phyloP scores from a whole-genome alignment of 169 alveolate species.

The Miamiensis avidus region DNA sequence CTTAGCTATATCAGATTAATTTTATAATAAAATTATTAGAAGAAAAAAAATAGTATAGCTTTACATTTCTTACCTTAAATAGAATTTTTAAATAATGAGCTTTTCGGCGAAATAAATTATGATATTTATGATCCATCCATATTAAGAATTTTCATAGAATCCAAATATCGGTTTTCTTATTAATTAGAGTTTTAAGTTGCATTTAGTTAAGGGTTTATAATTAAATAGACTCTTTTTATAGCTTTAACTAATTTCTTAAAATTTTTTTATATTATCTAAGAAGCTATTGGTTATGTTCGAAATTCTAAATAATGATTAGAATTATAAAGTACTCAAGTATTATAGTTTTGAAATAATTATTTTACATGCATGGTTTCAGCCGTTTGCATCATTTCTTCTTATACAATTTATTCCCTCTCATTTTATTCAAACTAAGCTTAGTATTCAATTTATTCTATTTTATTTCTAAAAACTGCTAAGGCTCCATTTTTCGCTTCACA shows the following conservation, averaged over 20 bases:
- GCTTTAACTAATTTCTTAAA: background rate
- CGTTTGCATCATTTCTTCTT: background rate
- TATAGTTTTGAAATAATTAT: background rate
- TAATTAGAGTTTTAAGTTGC: background rate
- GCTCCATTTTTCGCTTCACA: background rate
- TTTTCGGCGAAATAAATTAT: background rate
- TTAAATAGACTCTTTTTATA: background rate
- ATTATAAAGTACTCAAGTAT: background rate
- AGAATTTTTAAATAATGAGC: background rate
- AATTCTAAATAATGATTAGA: background rate
- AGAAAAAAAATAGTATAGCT: background rate
- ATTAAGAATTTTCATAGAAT: background rate
- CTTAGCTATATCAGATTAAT: background rate
- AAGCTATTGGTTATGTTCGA: no score
- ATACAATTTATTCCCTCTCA: background rate
- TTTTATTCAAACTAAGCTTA: no score
- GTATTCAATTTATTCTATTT: background rate
- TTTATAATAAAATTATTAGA: no score
- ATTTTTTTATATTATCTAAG: no score
- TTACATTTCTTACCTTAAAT: no score
- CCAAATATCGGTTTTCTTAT: background rate
- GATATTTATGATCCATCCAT: background rate
- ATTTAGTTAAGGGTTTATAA: background rate
- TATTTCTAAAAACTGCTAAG: background rate
- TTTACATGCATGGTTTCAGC: background rate